A percentile compares a stretch with the other conserved stretches of the same genome.
Conservation (phyloP, 2,329 filamentous ascomycete genomes). For the Cercospora sesami region DNA sequence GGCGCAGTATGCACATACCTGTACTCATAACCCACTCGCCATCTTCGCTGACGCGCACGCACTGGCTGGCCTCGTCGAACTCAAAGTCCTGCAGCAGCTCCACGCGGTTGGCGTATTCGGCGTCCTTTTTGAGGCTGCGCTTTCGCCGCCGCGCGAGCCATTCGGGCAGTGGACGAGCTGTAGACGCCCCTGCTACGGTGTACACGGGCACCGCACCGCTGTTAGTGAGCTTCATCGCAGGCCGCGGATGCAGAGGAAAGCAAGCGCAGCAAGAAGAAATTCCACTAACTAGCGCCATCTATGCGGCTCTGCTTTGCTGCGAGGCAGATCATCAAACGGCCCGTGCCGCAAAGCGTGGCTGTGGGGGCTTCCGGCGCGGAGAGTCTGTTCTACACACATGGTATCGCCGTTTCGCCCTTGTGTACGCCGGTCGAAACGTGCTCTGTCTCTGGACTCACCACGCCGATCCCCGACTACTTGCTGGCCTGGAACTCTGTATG, state of each 20-base stretch:
- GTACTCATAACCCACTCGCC: constrained; percentile 97
- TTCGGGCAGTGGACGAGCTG: constrained; percentile 83
- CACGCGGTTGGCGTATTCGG: constrained; percentile 89
- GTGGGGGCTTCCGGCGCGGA: not conserved
- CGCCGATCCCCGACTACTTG: not conserved
- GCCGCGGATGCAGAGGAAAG: not conserved
- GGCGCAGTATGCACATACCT: constrained; percentile 51
- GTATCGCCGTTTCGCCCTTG: not conserved
- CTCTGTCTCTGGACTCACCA: not conserved
- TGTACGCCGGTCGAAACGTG: not conserved
- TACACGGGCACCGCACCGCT: constrained; percentile 86
- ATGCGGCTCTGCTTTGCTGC: not conserved
- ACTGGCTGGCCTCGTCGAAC: constrained; percentile 92
- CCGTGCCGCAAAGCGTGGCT: not conserved
- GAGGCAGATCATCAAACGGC: not conserved
- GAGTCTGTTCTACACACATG: not conserved
- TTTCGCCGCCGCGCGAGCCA: constrained; percentile 92
- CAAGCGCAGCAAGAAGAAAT: not conserved
- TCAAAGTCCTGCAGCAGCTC: constrained; percentile 97
- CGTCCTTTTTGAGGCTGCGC: constrained; percentile 85
- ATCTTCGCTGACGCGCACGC: constrained; percentile 87
- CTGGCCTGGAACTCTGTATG: not conserved
- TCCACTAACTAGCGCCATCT: not conserved
- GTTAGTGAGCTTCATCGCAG: constrained; percentile 74
- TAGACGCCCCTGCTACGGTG: constrained; percentile 88